phyloP scores from a whole-genome alignment of 2,329 filamentous ascomycete genomes.

The Chaetomium globosum region DNA sequence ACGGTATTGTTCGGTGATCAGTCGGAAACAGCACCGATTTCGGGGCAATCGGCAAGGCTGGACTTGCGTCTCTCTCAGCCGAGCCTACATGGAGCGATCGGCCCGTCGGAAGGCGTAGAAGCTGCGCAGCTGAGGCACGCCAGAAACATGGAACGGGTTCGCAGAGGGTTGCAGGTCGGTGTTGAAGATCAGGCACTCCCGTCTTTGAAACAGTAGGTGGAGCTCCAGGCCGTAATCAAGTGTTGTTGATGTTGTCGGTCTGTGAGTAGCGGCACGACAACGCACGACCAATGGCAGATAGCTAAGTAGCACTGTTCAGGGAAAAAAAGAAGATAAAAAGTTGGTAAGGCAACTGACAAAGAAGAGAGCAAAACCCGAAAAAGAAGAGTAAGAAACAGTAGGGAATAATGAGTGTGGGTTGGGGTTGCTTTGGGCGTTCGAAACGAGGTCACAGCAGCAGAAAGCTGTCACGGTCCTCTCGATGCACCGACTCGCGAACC shows the following conservation, averaged over 20 bases:
- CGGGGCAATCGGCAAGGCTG: slow-evolving; percentile 28
- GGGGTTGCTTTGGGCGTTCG: slow-evolving; percentile 11
- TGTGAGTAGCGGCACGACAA: background rate
- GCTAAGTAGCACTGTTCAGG: background rate
- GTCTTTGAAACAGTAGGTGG: background rate
- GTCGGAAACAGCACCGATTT: slow-evolving; percentile 18
- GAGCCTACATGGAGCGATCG: slow-evolving; percentile 30
- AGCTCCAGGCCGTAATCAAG: slow-evolving; percentile 8
- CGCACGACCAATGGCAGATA: background rate
- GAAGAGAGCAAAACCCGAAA: background rate
- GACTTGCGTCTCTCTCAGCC: slow-evolving; percentile 25
- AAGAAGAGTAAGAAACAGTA: background rate
- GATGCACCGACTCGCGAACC: slow-evolving; percentile 17
- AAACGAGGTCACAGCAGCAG: slow-evolving; percentile 2
- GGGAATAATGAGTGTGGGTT: slow-evolving; percentile 17
- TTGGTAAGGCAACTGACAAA: background rate
- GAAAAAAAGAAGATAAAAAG: background rate
- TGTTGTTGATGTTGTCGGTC: background rate
- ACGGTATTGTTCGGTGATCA: slow-evolving; percentile 15
- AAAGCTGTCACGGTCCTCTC: slow-evolving; percentile 3
- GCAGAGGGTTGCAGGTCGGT: slow-evolving; percentile 23
- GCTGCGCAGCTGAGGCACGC: slow-evolving; percentile 23
- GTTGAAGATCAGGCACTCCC: slow-evolving; percentile 21
- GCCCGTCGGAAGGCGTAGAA: slow-evolving; percentile 22
- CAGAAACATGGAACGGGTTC: slow-evolving; percentile 30